A percentile compares a stretch with the other conserved stretches of the same genome.
Conservation (phyloP, 2,329 filamentous ascomycete genomes). For the Colletotrichum camelliae region DNA sequence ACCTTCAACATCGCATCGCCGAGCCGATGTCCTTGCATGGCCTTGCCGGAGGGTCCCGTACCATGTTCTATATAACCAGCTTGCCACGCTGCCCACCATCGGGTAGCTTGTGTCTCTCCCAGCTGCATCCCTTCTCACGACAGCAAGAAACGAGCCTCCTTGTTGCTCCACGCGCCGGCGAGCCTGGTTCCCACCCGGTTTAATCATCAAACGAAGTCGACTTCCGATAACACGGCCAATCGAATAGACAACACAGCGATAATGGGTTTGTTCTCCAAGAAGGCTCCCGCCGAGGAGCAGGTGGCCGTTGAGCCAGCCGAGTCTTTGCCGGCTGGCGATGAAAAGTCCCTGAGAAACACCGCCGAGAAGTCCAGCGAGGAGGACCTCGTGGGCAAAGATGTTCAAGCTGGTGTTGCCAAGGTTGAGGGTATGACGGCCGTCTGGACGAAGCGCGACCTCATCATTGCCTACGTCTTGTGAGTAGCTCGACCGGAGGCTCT, state of each 20-base stretch:
- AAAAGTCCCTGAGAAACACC: not conserved
- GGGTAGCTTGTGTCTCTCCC: too few relatives aligned
- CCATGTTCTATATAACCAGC: not conserved
- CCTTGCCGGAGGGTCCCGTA: not conserved
- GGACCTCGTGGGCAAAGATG: slow-evolving; percentile 35
- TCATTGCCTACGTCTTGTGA: slow-evolving; percentile 49
- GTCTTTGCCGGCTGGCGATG: not conserved
- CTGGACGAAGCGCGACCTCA: slow-evolving; percentile 45
- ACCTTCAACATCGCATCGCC: not conserved
- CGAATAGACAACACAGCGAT: not conserved
- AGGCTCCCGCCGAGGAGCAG: slow-evolving; percentile 9
- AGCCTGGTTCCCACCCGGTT: not conserved
- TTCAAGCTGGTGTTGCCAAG: slow-evolving; percentile 51
- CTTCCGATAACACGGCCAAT: not conserved
- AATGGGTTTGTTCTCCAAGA: slow-evolving; percentile 13
- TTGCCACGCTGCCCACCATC: not conserved
- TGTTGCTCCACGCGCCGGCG: not conserved
- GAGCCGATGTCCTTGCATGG: slow-evolving; percentile 9
- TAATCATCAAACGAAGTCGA: not conserved
- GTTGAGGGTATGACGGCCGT: slow-evolving; percentile 54
- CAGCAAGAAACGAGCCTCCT: not conserved
- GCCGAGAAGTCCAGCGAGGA: slow-evolving; percentile 30
- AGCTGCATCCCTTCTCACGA: not conserved
- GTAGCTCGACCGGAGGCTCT: slow-evolving; percentile 19
- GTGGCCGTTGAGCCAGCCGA: not conserved